Evolutionary conservation across 441 rosid species (phyloP).

Genomic region (Bruguiera hainesii): DNA sequence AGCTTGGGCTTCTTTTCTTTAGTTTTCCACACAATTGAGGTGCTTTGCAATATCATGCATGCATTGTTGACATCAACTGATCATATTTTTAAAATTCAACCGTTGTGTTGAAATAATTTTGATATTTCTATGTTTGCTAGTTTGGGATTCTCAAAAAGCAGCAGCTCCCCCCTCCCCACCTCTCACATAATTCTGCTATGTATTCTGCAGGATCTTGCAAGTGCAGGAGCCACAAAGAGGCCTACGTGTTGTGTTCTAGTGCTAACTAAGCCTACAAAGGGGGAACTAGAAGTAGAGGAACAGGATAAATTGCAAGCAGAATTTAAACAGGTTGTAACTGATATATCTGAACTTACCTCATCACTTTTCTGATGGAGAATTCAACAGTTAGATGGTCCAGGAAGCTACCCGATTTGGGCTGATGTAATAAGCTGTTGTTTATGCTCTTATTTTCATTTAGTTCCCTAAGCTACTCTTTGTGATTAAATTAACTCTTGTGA

Average conservation of each 20-base stretch:
- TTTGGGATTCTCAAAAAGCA: not conserved
- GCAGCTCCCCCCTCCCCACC: not conserved
- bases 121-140: not conserved
- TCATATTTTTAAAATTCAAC: not conserved
- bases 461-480: too few species aligned
- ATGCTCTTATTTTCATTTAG: not conserved
- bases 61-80: not conserved
- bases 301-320: slow-evolving; percentile 57
- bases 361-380: slow-evolving; percentile 40
- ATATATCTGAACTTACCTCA: slow-evolving; percentile 54
- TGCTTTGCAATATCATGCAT: too few species aligned
- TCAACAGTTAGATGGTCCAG: not conserved
- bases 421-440: slow-evolving; percentile 9
- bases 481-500: too few species aligned
- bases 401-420: slow-evolving; percentile 4
- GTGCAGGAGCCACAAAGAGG: slow-evolving; percentile 74
- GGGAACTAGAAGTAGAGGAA: slow-evolving; percentile 57
- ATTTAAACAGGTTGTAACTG: slow-evolving; percentile 49
- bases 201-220: slow-evolving; percentile 61
- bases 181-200: not conserved
- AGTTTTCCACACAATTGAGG: too few species aligned
- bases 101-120: not conserved
- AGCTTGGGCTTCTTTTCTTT: too few species aligned
- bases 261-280: slow-evolving; percentile 66
- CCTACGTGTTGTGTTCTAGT: slow-evolving; percentile 84